A percentile compares a stretch with the other conserved stretches of the same genome.
These are phyloP conservation scores for Cordyceps pruinosa DNA, from an alignment of 2,329 filamentous ascomycete genomes.

Conservation along the genomic window DNA sequence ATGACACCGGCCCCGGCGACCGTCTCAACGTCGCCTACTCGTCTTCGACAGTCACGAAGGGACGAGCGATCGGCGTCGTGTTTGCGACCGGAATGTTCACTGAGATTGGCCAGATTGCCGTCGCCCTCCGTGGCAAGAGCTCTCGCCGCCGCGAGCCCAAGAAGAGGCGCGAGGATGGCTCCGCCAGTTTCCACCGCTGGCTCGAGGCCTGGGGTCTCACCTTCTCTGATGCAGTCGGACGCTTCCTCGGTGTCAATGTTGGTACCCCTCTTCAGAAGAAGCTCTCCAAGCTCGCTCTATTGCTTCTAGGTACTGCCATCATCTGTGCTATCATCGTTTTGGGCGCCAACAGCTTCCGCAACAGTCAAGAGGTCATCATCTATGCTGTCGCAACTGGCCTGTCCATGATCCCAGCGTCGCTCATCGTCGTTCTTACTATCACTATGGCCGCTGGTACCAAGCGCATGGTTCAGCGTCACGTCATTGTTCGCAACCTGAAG, in stretches of 20 bases:
- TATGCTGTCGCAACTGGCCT: constrained; percentile 40
- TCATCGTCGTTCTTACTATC: constrained; percentile 49
- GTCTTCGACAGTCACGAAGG: constrained; percentile 55
- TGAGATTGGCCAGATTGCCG: constrained; percentile 56
- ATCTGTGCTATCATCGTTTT: constrained; percentile 40
- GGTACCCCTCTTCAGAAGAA: constrained; percentile 65
- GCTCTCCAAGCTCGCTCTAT: constrained; percentile 60
- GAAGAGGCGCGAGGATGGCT: constrained; percentile 40
- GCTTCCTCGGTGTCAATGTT: constrained; percentile 43
- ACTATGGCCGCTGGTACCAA: constrained; percentile 51
- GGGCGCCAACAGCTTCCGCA: constrained; percentile 34
- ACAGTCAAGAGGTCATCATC: constrained; percentile 34
- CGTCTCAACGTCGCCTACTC: constrained; percentile 57
- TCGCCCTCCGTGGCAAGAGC: constrained; percentile 32
- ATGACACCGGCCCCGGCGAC: constrained; percentile 45
- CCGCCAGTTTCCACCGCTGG: constrained; percentile 25
- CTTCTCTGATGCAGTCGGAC: constrained; percentile 28
- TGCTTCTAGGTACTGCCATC: constrained; percentile 55
- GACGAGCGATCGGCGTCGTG: constrained; percentile 52
- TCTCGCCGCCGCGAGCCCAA: constrained; percentile 29
- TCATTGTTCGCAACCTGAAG: constrained; percentile 45
- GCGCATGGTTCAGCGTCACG: constrained; percentile 45
- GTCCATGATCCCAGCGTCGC: constrained; percentile 44
- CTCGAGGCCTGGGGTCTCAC: constrained; percentile 33
- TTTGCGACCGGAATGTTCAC: constrained; percentile 56